These are phyloP conservation scores for Berkeleyomyces rouxiae DNA, from an alignment of 2,329 filamentous ascomycete species.

Conservation along the genomic window DNA sequence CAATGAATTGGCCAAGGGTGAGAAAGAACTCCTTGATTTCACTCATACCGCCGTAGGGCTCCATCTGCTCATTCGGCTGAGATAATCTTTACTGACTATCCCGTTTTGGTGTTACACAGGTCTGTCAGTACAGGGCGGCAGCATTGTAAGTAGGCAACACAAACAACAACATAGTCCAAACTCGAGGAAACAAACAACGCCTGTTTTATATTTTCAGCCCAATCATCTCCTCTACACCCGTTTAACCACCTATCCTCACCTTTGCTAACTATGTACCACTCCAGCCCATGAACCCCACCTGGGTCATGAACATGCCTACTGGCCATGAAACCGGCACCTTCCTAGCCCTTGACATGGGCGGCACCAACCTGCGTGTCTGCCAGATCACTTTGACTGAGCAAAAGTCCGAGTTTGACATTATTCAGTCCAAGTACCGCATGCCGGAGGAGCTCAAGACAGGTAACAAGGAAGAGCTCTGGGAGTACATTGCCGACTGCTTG, in stretches of 20 bases:
- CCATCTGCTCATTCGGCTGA: background rate
- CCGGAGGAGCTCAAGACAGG: constrained; percentile 84
- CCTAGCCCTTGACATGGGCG: constrained; percentile 86
- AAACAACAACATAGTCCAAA: background rate
- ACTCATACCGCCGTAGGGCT: background rate
- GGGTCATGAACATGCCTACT: constrained; percentile 81
- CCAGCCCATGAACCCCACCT: constrained; percentile 94
- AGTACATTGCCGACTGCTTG: constrained; percentile 84
- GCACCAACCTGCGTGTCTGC: constrained; percentile 88
- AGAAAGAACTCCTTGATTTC: constrained; percentile 14
- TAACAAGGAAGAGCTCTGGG: constrained; percentile 73
- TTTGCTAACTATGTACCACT: background rate
- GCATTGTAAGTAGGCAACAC: constrained; percentile 53
- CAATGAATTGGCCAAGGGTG: constrained; percentile 71
- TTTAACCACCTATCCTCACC: background rate
- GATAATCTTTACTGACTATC: background rate
- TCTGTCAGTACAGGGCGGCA: constrained; percentile 62
- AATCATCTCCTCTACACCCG: background rate
- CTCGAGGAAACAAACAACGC: background rate
- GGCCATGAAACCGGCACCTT: constrained; percentile 78
- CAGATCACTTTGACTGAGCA: constrained; percentile 77
- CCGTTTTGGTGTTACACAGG: constrained; percentile 3
- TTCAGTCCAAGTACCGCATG: constrained; percentile 91
- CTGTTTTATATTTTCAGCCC: background rate
- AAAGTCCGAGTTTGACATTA: constrained; percentile 83